Conservation (phyloP, 257 asterid species). For the Gentiana straminea region DNA sequence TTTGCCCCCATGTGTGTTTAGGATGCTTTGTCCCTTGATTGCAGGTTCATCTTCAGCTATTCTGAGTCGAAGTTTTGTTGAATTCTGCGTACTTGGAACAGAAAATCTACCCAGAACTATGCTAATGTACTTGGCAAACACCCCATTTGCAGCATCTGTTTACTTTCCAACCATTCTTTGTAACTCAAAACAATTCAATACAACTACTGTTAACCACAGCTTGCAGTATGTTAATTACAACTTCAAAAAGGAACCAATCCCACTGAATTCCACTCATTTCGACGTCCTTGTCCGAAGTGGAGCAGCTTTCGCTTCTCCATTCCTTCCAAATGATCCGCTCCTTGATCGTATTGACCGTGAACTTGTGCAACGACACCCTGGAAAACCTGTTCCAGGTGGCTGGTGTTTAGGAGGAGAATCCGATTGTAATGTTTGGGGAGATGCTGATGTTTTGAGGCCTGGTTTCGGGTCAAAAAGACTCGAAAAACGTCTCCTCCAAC, state of each 20-base stretch:
- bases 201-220: slow-evolving; percentile 63
- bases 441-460: slow-evolving; percentile 69
- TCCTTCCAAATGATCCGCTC: slow-evolving; percentile 33
- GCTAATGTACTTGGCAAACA: slow-evolving; percentile 77
- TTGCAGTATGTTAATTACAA: slow-evolving; percentile 38
- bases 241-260: slow-evolving; percentile 23
- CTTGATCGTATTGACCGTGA: slow-evolving; percentile 63
- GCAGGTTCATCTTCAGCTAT: slow-evolving; percentile 66
- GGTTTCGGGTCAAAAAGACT: slow-evolving; percentile 61
- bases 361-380: slow-evolving; percentile 34
- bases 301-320: slow-evolving; percentile 67
- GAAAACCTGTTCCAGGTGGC: slow-evolving; percentile 65
- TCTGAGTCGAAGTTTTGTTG: slow-evolving; percentile 66
- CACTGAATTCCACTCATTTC: slow-evolving; percentile 48
- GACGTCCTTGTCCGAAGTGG: slow-evolving; percentile 51
- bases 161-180: slow-evolving; percentile 88
- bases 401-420: slow-evolving; percentile 73
- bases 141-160: slow-evolving; percentile 48
- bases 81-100: slow-evolving; percentile 64
- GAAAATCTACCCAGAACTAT: slow-evolving; percentile 84
- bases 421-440: slow-evolving; percentile 68
- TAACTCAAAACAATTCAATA: slow-evolving; percentile 59
- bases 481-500: slow-evolving; percentile 36
- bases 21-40: slow-evolving; percentile 1
- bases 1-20: too few relatives aligned